Evolutionary conservation across 305 asterid genomes (phyloP), one percentile per base, ranked within the genome.

Genomic region (Solanum chacoense): DNA sequence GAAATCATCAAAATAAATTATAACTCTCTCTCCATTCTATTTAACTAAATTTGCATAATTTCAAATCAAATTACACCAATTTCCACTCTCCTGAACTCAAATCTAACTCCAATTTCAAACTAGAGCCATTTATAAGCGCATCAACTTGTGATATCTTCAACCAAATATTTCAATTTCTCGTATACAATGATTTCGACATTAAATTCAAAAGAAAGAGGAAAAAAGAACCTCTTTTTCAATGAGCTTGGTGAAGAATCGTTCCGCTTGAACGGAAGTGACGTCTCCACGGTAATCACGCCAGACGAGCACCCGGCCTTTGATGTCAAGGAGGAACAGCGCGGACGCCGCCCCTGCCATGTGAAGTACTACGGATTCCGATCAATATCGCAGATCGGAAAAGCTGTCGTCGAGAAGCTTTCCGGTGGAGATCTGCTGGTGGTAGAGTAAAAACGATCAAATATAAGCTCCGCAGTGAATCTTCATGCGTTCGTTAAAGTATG

Each of bases 201-300:
- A 14, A 72, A 29, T 72, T 29, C 36, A 29, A 16, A 84, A 86
- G 89, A 9, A 42, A 59, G 31, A 75, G 26, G 55, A 63, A 65
- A 88, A 22, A 76, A 38, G 22, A n/a, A 92, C 99, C 96, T 95
- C 99, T 89, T 93, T 96, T 90, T 96, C 98, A 85, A 95, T 93
- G 89, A 95, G 96, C 90, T 96, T 96, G 89, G 96, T 88, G 95
- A 96, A 96, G 94, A 94, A 94, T 83, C 96, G 96, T 73, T 96
- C 99, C 78, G 98, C 99, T 90, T 96, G 96, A 6, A 90, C 89
- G 90, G 99, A 91, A 85, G 98, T 91, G 91, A 96, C 98, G 78
- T 95, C 98, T 6, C 98, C 98, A 63, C 98, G 99, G 92, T 94
- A 95, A 91, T 96, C 99, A 42, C 98, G 95, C 98, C 99, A 95